A percentile compares a stretch with the other conserved stretches of the same genome.
Evolutionary conservation across 2,329 filamentous ascomycete species (phyloP).

Genomic region (Paraphaeosphaeria sporulosa): DNA sequence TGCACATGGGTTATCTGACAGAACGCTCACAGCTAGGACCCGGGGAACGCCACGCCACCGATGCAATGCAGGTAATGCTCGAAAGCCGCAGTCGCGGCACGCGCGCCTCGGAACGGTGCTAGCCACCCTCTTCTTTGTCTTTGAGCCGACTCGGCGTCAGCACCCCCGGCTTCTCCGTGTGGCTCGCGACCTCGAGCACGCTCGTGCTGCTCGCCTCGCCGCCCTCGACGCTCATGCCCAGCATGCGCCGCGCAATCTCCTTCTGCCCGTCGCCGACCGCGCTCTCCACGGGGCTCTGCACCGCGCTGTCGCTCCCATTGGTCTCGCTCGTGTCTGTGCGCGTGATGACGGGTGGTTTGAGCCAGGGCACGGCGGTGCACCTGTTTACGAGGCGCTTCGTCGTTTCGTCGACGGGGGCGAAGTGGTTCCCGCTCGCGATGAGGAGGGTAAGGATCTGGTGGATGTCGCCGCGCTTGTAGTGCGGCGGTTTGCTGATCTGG

Average conservation of each 20-base stretch:
- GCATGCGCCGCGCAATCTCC: slow-evolving; percentile 46
- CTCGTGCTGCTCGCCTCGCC: slow-evolving; percentile 49
- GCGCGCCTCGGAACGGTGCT: too few species aligned
- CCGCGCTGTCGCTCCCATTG: slow-evolving; percentile 27
- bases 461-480: slow-evolving; percentile 92
- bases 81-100: too few species aligned
- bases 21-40: background rate
- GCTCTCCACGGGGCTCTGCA: slow-evolving; percentile 35
- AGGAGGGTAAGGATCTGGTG: slow-evolving; percentile 77
- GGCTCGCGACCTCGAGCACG: slow-evolving; percentile 49
- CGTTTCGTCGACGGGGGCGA: slow-evolving; percentile 81
- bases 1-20: background rate
- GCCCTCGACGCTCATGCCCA: slow-evolving; percentile 49
- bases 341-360: slow-evolving; percentile 47
- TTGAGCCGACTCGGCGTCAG: slow-evolving; percentile 47
- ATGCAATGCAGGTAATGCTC: slow-evolving; percentile 16
- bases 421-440: slow-evolving; percentile 70
- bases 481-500: slow-evolving; percentile 82
- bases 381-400: slow-evolving; percentile 78
- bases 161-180: slow-evolving; percentile 52
- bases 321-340: slow-evolving; percentile 30
- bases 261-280: slow-evolving; percentile 42
- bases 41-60: slow-evolving; percentile 1
- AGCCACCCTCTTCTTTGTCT: slow-evolving; percentile 28
- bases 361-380: slow-evolving; percentile 76